Evolutionary conservation across 2,329 filamentous ascomycete genomes (phyloP).

Genomic region (Lecanosticta acicola): DNA sequence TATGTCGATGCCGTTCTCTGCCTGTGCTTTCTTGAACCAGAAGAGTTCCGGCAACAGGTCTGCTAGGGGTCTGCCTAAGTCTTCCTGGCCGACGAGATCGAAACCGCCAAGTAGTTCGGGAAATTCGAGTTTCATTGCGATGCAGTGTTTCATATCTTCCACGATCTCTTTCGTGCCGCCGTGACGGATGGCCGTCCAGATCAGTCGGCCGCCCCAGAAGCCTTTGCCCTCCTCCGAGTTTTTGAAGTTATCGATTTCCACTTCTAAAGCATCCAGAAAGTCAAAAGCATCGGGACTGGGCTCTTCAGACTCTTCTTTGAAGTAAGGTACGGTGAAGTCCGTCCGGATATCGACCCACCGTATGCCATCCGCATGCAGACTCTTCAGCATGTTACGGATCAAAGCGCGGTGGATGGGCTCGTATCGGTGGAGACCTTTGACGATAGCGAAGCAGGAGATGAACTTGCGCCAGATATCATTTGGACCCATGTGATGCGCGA

Average conservation of each 20-base stretch:
- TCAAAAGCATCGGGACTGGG: slow-evolving; percentile 63
- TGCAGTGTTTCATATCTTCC: slow-evolving; percentile 78
- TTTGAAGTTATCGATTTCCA: slow-evolving; percentile 74
- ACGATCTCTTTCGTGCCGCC: slow-evolving; percentile 61
- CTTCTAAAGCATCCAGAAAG: slow-evolving; percentile 67
- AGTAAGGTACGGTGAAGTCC: slow-evolving; percentile 68
- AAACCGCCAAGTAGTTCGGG: slow-evolving; percentile 79
- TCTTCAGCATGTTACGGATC: slow-evolving; percentile 62
- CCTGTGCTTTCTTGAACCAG: slow-evolving; percentile 86
- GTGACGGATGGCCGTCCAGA: slow-evolving; percentile 72
- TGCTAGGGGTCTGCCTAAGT: slow-evolving; percentile 66
- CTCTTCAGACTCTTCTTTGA: slow-evolving; percentile 56
- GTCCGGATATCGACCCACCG: slow-evolving; percentile 78
- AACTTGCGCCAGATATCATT: slow-evolving; percentile 85
- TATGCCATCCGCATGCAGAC: slow-evolving; percentile 74
- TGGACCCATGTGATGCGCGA: slow-evolving; percentile 75
- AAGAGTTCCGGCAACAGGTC: slow-evolving; percentile 80
- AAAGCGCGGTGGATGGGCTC: slow-evolving; percentile 82
- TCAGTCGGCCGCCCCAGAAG: slow-evolving; percentile 81
- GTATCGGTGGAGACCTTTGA: slow-evolving; percentile 74
- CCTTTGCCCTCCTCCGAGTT: slow-evolving; percentile 60
- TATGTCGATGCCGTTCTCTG: slow-evolving; percentile 69
- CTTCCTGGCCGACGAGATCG: slow-evolving; percentile 85
- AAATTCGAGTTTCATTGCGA: slow-evolving; percentile 71
- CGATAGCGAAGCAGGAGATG: slow-evolving; percentile 65